Percentiles rank a stretch among this genome's conserved stretches.
Conservation (phyloP, 495 filamentous ascomycete species). For the Talaromyces liani region DNA sequence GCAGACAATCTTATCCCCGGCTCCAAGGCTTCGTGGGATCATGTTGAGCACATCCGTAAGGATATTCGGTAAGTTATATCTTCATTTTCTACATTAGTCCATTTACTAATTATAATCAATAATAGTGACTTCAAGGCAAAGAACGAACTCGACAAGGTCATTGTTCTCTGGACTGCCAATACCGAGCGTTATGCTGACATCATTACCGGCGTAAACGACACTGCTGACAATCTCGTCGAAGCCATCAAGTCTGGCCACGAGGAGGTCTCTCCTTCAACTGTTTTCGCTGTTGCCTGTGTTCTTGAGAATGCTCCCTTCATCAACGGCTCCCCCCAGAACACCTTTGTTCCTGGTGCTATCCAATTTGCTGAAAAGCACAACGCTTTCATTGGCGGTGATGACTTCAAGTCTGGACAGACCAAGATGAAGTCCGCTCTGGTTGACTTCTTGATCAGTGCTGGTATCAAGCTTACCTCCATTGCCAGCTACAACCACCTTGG, state of each 20-base stretch:
- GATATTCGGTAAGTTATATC: slow-evolving; percentile 71
- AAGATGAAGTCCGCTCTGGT: slow-evolving; percentile 99
- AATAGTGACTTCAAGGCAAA: slow-evolving; percentile 79
- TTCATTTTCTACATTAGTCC: not conserved
- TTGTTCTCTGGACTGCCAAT: slow-evolving; percentile 98
- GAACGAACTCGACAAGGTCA: slow-evolving; percentile 87
- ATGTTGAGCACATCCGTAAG: slow-evolving; percentile 89
- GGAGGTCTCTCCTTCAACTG: slow-evolving; percentile 87
- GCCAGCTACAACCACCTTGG: slow-evolving; percentile 99
- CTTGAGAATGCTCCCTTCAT: slow-evolving; percentile 90
- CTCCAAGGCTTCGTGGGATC: slow-evolving; percentile 71
- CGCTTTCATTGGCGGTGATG: slow-evolving; percentile 94
- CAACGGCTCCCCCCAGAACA: slow-evolving; percentile 99
- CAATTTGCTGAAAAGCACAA: slow-evolving; percentile 80
- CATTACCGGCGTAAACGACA: slow-evolving; percentile 87
- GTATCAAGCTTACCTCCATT: slow-evolving; percentile 98
- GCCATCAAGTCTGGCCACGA: slow-evolving; percentile 79
- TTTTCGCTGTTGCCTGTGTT: slow-evolving; percentile 93
- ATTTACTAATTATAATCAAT: not conserved
- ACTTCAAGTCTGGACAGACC: slow-evolving; percentile 99
- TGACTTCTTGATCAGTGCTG: slow-evolving; percentile 96
- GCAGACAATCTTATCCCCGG: slow-evolving; percentile 87
- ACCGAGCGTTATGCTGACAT: slow-evolving; percentile 94
- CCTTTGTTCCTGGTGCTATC: slow-evolving; percentile 89
- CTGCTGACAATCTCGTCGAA: slow-evolving; percentile 84